Conservation (phyloP, 2,329 filamentous ascomycete species). For the Ceratocystis harringtonii region DNA sequence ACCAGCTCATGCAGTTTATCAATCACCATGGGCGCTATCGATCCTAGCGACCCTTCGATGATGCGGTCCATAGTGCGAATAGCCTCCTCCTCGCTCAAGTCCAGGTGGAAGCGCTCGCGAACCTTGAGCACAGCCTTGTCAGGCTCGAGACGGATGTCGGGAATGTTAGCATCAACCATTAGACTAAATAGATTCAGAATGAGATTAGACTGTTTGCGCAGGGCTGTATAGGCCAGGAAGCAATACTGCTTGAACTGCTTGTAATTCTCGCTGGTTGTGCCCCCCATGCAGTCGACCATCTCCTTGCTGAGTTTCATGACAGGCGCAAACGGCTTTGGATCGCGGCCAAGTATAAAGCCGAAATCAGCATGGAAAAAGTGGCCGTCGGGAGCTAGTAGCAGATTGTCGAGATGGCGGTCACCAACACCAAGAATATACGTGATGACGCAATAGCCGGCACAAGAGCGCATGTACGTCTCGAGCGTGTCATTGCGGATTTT, state of each 20-base stretch:
- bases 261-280: slow-evolving; percentile 65
- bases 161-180: slow-evolving; percentile 96
- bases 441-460: slow-evolving; percentile 95
- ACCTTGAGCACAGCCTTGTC: slow-evolving; percentile 93
- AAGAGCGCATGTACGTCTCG: slow-evolving; percentile 90
- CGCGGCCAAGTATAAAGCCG: slow-evolving; percentile 90
- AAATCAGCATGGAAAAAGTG: slow-evolving; percentile 99
- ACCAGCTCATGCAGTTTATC: slow-evolving; percentile 89
- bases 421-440: slow-evolving; percentile 95
- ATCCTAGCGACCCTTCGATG: slow-evolving; percentile 80
- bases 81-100: slow-evolving; percentile 83
- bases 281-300: slow-evolving; percentile 98
- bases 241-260: slow-evolving; percentile 87
- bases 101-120: slow-evolving; percentile 82
- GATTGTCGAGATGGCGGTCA: slow-evolving; percentile 88
- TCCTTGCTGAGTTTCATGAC: slow-evolving; percentile 95
- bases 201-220: slow-evolving; percentile 77
- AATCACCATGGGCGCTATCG: slow-evolving; percentile 84
- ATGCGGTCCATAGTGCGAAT: slow-evolving; percentile 74
- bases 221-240: slow-evolving; percentile 81
- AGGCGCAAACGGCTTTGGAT: slow-evolving; percentile 93
- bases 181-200: slow-evolving; percentile 91
- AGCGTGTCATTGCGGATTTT: slow-evolving; percentile 84
- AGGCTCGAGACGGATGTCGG: slow-evolving; percentile 80
- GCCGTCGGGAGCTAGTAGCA: slow-evolving; percentile 74